phyloP scores from a whole-genome alignment of 2,329 filamentous ascomycete species.

The Sporothrix globosa region DNA sequence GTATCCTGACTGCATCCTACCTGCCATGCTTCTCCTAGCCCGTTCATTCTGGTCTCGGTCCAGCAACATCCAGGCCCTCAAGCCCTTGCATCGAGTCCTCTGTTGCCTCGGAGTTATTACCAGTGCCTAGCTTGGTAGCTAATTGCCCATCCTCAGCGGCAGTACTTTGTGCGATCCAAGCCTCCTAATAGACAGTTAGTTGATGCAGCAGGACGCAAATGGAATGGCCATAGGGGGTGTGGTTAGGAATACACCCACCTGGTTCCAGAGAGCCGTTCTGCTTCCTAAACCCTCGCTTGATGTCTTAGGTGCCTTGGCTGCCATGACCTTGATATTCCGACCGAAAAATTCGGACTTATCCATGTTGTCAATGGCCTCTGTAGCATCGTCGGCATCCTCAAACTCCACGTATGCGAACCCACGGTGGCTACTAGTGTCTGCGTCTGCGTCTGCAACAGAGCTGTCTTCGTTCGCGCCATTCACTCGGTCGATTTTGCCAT shows the following conservation, averaged over 20 bases:
- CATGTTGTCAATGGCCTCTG: slow-evolving; percentile 98
- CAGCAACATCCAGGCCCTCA: slow-evolving; percentile 90
- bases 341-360: slow-evolving; percentile 95
- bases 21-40: not conserved
- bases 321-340: slow-evolving; percentile 85
- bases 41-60: slow-evolving; percentile 74
- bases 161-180: slow-evolving; percentile 87
- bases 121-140: slow-evolving; percentile 58
- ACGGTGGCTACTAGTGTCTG: slow-evolving; percentile 57
- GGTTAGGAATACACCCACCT: slow-evolving; percentile 61
- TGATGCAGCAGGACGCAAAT: not conserved
- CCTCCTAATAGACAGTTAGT: slow-evolving; percentile 65
- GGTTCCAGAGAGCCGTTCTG: slow-evolving; percentile 95
- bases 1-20: not conserved
- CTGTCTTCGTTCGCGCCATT: slow-evolving; percentile 23
- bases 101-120: slow-evolving; percentile 56
- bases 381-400: slow-evolving; percentile 80
- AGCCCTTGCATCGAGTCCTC: slow-evolving; percentile 95
- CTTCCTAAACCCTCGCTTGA: slow-evolving; percentile 85
- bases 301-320: slow-evolving; percentile 90
- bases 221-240: not conserved
- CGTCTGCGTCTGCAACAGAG: not conserved
- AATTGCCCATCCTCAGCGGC: slow-evolving; percentile 77
- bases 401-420: slow-evolving; percentile 98
- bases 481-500: slow-evolving; percentile 61